phyloP scores from a whole-genome alignment of 345 rosid species.

The Erodium maritimum region DNA sequence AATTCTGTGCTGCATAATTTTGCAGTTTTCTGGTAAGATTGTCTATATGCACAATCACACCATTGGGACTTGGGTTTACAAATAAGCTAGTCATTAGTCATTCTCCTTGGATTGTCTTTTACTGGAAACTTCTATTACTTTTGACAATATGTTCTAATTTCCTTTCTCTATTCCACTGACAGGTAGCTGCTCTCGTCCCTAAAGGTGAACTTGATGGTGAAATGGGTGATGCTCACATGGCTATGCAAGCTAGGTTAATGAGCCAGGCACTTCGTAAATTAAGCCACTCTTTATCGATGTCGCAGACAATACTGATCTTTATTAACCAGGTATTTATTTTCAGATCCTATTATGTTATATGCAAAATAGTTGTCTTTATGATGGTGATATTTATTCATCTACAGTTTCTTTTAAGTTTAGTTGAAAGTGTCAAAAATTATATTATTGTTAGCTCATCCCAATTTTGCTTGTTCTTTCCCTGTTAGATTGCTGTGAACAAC shows the following conservation, averaged over 20 bases:
- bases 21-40: no score
- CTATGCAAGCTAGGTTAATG: slow-evolving; percentile 99
- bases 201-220: slow-evolving; percentile 96
- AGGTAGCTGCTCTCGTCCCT: slow-evolving; percentile 99
- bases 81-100: no score
- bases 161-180: slow-evolving; percentile 5
- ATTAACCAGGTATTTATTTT: slow-evolving; percentile 56
- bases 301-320: slow-evolving; percentile 71
- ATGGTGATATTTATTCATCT: no score
- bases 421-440: not conserved
- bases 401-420: no score
- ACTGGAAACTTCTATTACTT: not conserved
- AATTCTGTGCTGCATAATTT: no score
- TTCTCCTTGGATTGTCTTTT: not conserved
- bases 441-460: not conserved
- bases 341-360: not conserved
- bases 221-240: slow-evolving; percentile 99
- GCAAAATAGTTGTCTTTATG: no score
- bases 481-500: no score
- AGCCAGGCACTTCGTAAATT: slow-evolving; percentile 97
- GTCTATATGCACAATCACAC: not conserved
- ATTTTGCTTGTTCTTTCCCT: no score
- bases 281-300: slow-evolving; percentile 79
- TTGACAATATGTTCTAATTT: slow-evolving; percentile 1
- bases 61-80: no score